A percentile compares a stretch with the other conserved stretches of the same genome.
phyloP scores from a whole-genome alignment of 1,284 basidiomycete genomes.

The Hypsizygus ulmarius region DNA sequence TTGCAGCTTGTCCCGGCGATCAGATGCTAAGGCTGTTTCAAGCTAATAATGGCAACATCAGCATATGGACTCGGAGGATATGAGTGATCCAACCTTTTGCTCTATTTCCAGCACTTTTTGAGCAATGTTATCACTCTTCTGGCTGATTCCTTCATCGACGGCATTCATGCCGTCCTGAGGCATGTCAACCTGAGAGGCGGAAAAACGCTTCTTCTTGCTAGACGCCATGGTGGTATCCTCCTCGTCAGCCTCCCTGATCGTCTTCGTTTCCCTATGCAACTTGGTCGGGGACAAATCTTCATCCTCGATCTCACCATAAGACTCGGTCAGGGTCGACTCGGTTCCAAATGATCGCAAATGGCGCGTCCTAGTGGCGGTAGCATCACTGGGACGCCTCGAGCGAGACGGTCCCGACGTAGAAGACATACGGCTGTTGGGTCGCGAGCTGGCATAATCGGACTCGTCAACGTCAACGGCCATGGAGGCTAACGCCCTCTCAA shows the following conservation, averaged over 20 bases:
- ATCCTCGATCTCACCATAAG: conserved; percentile 45
- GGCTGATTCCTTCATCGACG: conserved; percentile 78
- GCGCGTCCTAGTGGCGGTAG: conserved; percentile 38
- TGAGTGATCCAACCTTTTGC: conserved; percentile 57
- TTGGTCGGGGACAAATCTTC: conserved; percentile 36
- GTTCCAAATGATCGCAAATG: conserved; percentile 66
- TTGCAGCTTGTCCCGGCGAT: conserved; percentile 41
- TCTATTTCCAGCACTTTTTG: conserved; percentile 82
- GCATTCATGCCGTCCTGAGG: conserved; percentile 76
- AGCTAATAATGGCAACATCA: conserved; percentile 42
- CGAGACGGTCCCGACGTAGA: conserved; percentile 42
- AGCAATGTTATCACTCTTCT: conserved; percentile 79
- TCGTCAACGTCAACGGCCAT: conserved; percentile 80
- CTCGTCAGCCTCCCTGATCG: conserved; percentile 55
- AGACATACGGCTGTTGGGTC: conserved; percentile 49
- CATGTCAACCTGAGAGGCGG: conserved; percentile 55
- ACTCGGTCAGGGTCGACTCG: conserved; percentile 72
- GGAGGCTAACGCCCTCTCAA: conserved; percentile 76
- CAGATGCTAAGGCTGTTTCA: conserved; percentile 65
- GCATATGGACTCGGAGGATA: conserved; percentile 1
- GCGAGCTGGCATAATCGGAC: conserved; percentile 61
- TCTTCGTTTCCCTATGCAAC: conserved; percentile 46
- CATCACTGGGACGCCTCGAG: conserved; percentile 57
- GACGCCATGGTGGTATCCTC: conserved; percentile 39
- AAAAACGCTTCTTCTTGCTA: conserved; percentile 70